Evolutionary conservation across 805 yeast genomes (phyloP).

Genomic region (Ogataea nakhonphanomensis): DNA sequence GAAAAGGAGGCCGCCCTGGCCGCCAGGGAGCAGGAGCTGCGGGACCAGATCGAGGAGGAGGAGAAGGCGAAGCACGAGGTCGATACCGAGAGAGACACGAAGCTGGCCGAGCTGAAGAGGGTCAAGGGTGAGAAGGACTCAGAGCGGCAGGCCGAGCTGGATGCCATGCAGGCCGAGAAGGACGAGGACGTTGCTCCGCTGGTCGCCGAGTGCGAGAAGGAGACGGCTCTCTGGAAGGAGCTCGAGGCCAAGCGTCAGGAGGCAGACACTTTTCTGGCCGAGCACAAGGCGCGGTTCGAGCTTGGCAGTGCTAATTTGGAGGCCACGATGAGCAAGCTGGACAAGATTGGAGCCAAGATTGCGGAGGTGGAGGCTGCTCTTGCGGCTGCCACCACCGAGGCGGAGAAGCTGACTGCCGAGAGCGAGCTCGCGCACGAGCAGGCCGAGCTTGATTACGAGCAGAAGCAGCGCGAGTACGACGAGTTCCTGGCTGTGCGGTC

Average conservation of each 20-base stretch:
- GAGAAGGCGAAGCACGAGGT: constrained; percentile 40
- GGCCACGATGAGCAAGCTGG: constrained; percentile 43
- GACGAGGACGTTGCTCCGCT: constrained; percentile 54
- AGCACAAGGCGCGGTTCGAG: constrained; percentile 44
- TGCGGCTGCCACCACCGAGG: constrained; percentile 30
- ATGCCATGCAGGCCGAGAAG: constrained; percentile 46
- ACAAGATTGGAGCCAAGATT: constrained; percentile 39
- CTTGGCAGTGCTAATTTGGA: constrained; percentile 40
- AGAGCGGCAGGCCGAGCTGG: constrained; percentile 46
- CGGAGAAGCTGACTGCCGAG: constrained; percentile 29
- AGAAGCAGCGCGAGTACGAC: constrained; percentile 28
- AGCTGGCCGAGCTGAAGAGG: constrained; percentile 40
- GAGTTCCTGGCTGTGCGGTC: constrained; percentile 31
- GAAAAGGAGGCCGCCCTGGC: constrained; percentile 37
- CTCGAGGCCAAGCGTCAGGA: constrained; percentile 48
- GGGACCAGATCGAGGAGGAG: constrained; percentile 37
- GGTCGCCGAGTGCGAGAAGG: constrained; percentile 48
- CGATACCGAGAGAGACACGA: constrained; percentile 40
- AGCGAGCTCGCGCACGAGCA: constrained; percentile 24
- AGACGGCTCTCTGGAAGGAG: constrained; percentile 47
- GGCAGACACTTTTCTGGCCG: constrained; percentile 41
- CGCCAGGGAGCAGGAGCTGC: constrained; percentile 42
- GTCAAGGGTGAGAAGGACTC: constrained; percentile 42
- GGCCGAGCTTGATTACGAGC: constrained; percentile 27
- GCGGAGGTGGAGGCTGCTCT: constrained; percentile 39